Base-by-base conservation (phyloP, 176 grass and related monocot species). In the Rhynchospora breviuscula region DNA sequence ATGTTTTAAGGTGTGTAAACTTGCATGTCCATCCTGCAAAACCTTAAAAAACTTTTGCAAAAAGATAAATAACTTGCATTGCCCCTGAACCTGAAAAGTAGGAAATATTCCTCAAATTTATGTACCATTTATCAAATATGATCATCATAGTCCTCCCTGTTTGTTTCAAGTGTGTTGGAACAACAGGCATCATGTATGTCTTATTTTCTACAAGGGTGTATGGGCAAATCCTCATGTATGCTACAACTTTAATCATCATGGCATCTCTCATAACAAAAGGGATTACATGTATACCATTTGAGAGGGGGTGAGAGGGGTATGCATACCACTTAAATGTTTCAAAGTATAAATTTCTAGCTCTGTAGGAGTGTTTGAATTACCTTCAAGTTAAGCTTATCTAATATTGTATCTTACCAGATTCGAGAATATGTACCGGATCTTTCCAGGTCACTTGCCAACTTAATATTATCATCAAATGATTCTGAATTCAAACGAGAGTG, bases 381-480 rank as follows among this genome's bases (percentile, higher is more conserved):
- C 12, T 63, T 56, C 7, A 64, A 63, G 2, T 63, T 47, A 40
- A 25, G 29, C 47, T 82, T 67, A 15, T 82, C 51, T 67, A 56
- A 77, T 31, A 14, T 51, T 65, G 47, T 80, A 82, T 67, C 11
- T 82, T 40, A 4, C 44, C 80, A 82, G 80, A 29, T 82, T 65
- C 60, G 3, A 53, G 80, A 63, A 49, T 82, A 67, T 82, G 21
- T 82, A 52, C 80, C 61, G 18, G 80, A 82, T 67, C 62, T 82
- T 53, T 82, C 80, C 53, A 82, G 80, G 67, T 62, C 80, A 45
- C 17, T 82, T 62, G 80, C 62, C 11, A 65, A 19, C 31, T 82
- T 82, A 52, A 82, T 82, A 62, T 25, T 82, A 47, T 82, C 80
- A 67, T 82, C 80, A 17, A 82, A 67, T 43, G 80, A 82, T 66